Percentiles rank a stretch among this genome's conserved stretches.
Evolutionary conservation across 352 stramenopile genomes (phyloP).

Genomic region (Elongisporangium prolatum): DNA sequence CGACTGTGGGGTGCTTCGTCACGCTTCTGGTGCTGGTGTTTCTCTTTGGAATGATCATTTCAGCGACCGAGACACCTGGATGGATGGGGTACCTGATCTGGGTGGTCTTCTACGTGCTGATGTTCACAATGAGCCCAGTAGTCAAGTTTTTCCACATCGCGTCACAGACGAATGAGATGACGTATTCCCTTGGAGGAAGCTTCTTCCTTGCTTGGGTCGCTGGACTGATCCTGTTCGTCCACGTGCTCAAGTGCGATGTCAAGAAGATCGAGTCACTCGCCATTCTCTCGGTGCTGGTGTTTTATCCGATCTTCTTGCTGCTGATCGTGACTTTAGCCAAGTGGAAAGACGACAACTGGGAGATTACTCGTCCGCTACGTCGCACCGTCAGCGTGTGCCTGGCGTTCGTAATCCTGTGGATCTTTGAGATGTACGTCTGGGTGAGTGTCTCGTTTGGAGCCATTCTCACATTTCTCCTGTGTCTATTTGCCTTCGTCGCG

Average conservation of each 20-base stretch:
- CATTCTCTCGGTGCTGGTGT: slow-evolving; percentile 68
- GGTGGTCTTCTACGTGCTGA: slow-evolving; percentile 47
- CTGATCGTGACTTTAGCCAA: slow-evolving; percentile 67
- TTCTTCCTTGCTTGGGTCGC: slow-evolving; percentile 64
- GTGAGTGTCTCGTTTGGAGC: slow-evolving; percentile 44
- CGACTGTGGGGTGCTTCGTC: slow-evolving; percentile 59
- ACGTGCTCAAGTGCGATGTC: slow-evolving; percentile 45
- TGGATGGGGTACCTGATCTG: slow-evolving; percentile 78
- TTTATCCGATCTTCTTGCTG: slow-evolving; percentile 79
- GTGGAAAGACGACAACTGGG: slow-evolving; percentile 75
- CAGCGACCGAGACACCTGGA: slow-evolving; percentile 50
- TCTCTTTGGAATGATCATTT: slow-evolving; percentile 63
- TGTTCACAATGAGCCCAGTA: slow-evolving; percentile 68
- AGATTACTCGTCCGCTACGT: slow-evolving; percentile 40
- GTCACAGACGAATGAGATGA: slow-evolving; percentile 53
- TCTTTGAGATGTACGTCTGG: slow-evolving; percentile 80
- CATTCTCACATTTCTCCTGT: slow-evolving; percentile 49
- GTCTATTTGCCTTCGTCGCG: slow-evolving; percentile 64
- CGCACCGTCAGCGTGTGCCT: slow-evolving; percentile 30
- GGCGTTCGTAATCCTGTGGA: slow-evolving; percentile 39
- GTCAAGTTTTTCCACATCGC: slow-evolving; percentile 81
- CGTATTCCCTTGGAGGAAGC: slow-evolving; percentile 37
- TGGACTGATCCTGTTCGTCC: slow-evolving; percentile 69
- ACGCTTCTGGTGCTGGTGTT: slow-evolving; percentile 48
- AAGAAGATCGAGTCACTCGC: slow-evolving; percentile 71